phyloP scores from a whole-genome alignment of 306 rosid species.

The Astragalus glycyphyllos region DNA sequence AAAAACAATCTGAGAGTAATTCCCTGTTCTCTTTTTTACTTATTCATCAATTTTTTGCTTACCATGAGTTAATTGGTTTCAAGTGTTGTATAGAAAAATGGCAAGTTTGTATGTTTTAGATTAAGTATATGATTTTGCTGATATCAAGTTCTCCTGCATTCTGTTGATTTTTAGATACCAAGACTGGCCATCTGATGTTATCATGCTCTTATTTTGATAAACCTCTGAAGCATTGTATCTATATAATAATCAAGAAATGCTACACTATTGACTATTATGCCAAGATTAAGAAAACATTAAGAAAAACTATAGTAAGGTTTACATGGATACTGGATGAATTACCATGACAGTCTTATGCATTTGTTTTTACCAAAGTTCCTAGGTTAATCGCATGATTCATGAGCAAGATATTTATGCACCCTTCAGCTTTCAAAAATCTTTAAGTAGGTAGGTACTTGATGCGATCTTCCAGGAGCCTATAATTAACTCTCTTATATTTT shows the following conservation, averaged over 20 bases:
- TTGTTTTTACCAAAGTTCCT: background rate
- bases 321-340: slow-evolving; percentile 12
- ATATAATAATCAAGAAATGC: slow-evolving; percentile 3
- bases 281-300: slow-evolving; percentile 26
- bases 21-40: slow-evolving; percentile 39
- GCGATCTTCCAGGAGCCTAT: background rate
- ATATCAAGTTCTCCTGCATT: slow-evolving; percentile 3
- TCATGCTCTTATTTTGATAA: slow-evolving; percentile 31
- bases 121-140: background rate
- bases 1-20: slow-evolving; percentile 55
- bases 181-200: slow-evolving; percentile 5
- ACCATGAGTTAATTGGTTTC: slow-evolving; percentile 10
- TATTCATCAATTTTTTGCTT: slow-evolving; percentile 1
- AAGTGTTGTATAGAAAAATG: slow-evolving; percentile 5
- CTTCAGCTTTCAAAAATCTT: background rate
- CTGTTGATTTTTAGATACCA: slow-evolving; percentile 19
- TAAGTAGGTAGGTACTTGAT: background rate
- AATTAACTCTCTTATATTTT: background rate
- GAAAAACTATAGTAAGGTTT: slow-evolving; percentile 16
- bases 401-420: background rate
- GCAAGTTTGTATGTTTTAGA: background rate
- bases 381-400: slow-evolving; percentile 13
- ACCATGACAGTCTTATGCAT: slow-evolving; percentile 13
- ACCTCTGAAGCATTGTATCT: slow-evolving; percentile 15
- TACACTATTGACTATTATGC: slow-evolving; percentile 10